phyloP scores from a whole-genome alignment of 2,329 filamentous ascomycete genomes.

The Paecilomyces sp. region DNA sequence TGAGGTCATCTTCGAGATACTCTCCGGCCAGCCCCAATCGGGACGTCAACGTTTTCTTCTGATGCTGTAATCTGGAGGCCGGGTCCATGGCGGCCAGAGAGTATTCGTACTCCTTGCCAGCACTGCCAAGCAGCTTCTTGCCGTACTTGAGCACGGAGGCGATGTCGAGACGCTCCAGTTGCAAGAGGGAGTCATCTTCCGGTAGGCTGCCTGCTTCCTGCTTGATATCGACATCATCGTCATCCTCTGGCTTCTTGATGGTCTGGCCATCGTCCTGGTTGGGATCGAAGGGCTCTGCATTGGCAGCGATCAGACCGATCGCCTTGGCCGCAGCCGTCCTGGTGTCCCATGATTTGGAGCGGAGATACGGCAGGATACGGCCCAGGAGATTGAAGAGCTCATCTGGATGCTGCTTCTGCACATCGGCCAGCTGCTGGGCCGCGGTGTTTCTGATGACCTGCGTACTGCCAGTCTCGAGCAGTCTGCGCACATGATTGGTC shows the following conservation, averaged over 20 bases:
- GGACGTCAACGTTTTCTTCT: slow-evolving; percentile 79
- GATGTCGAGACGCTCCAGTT: slow-evolving; percentile 69
- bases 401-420: slow-evolving; percentile 96
- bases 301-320: slow-evolving; percentile 85
- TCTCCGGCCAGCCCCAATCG: slow-evolving; percentile 80
- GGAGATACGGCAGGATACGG: slow-evolving; percentile 88
- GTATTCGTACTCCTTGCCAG: slow-evolving; percentile 77
- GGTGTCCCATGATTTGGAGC: slow-evolving; percentile 96
- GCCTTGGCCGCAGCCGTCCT: slow-evolving; percentile 88
- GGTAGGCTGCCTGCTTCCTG: slow-evolving; percentile 26
- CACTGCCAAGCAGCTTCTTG: slow-evolving; percentile 73
- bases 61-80: slow-evolving; percentile 69
- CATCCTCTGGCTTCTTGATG: slow-evolving; percentile 45
- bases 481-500: slow-evolving; percentile 45
- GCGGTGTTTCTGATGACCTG: slow-evolving; percentile 93
- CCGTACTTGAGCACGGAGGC: slow-evolving; percentile 73
- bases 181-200: slow-evolving; percentile 54
- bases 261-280: slow-evolving; percentile 61
- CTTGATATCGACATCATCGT: slow-evolving; percentile 39
- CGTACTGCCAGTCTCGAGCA: slow-evolving; percentile 96
- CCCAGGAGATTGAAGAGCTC: slow-evolving; percentile 94
- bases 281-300: slow-evolving; percentile 82
- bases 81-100: slow-evolving; percentile 75
- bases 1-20: slow-evolving; percentile 75
- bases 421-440: slow-evolving; percentile 92